Evolutionary conservation across 2,329 filamentous ascomycete species (phyloP).

Genomic region (Domatiomyces globalis): DNA sequence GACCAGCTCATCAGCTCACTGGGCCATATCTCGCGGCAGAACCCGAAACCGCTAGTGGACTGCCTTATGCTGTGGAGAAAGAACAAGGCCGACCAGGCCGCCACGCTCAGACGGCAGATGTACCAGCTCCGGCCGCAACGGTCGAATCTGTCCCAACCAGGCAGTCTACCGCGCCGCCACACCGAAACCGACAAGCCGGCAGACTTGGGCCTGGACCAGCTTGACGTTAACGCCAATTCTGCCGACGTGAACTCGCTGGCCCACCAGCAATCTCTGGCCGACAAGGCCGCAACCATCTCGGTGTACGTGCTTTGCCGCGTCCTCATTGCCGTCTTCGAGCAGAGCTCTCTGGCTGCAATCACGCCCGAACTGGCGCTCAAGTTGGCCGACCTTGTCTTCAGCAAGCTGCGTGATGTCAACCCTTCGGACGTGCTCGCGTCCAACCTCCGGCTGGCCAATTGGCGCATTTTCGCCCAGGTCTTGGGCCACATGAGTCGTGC

Average conservation of each 20-base stretch:
- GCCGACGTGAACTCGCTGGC: slow-evolving; percentile 19
- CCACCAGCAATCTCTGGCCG: slow-evolving; percentile 54
- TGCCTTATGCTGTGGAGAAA: slow-evolving; percentile 98
- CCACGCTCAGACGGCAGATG: slow-evolving; percentile 41
- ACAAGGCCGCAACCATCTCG: slow-evolving; percentile 82
- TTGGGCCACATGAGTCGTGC: slow-evolving; percentile 93
- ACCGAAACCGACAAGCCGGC: slow-evolving; percentile 51
- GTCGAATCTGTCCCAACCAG: slow-evolving; percentile 17
- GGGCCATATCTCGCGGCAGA: slow-evolving; percentile 85
- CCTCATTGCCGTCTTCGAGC: slow-evolving; percentile 81
- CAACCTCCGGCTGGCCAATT: slow-evolving; percentile 78
- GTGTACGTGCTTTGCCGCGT: slow-evolving; percentile 94
- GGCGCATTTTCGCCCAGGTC: slow-evolving; percentile 83
- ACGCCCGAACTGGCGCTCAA: slow-evolving; percentile 87
- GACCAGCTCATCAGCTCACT: slow-evolving; percentile 88
- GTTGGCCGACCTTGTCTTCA: slow-evolving; percentile 88
- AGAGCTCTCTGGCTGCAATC: slow-evolving; percentile 69
- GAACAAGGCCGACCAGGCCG: slow-evolving; percentile 80
- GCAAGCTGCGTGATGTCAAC: slow-evolving; percentile 81
- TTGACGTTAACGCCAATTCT: slow-evolving; percentile 16
- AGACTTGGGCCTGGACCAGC: slow-evolving; percentile 22
- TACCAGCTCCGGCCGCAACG: slow-evolving; percentile 8
- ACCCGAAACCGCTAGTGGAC: slow-evolving; percentile 89
- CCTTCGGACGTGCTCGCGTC: slow-evolving; percentile 58
- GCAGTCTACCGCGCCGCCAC: slow-evolving; percentile 50